phyloP scores from a whole-genome alignment of 345 rosid species.

The Salix arbutifolia region DNA sequence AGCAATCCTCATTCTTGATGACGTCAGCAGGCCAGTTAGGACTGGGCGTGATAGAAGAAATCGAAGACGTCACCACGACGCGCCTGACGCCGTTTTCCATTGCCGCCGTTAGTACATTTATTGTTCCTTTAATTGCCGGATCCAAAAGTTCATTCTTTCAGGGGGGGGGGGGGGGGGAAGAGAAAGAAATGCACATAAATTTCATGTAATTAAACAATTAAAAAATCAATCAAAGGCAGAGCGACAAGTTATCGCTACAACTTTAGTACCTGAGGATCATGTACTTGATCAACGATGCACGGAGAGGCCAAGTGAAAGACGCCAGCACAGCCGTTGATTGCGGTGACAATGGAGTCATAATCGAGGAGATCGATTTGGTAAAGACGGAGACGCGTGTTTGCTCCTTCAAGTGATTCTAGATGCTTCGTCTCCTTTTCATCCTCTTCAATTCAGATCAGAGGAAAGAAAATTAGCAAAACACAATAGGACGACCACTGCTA shows the following conservation, averaged over 20 bases:
- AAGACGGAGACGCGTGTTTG: slow-evolving; percentile 71
- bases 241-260: not conserved
- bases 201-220: not conserved
- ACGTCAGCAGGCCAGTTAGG: slow-evolving; percentile 83
- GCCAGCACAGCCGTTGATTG: slow-evolving; percentile 64
- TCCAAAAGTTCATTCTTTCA: slow-evolving; percentile 68
- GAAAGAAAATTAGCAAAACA: not conserved
- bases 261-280: slow-evolving; percentile 64
- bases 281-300: slow-evolving; percentile 67
- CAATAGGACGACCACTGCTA: not conserved
- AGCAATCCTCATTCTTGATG: slow-evolving; percentile 71
- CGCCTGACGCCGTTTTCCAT: slow-evolving; percentile 70
- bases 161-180: not conserved
- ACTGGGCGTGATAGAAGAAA: slow-evolving; percentile 74
- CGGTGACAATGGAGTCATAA: slow-evolving; percentile 58
- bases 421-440: slow-evolving; percentile 83
- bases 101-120: slow-evolving; percentile 70
- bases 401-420: slow-evolving; percentile 70
- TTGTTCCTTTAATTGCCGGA: slow-evolving; percentile 83
- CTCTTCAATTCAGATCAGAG: slow-evolving; percentile 26
- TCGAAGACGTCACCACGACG: slow-evolving; percentile 79
- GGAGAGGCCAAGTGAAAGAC: slow-evolving; percentile 96
- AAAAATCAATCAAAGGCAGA: not conserved
- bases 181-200: not conserved
- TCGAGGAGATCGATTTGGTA: slow-evolving; percentile 82